Conservation (phyloP, 305 asterid species). For the Plantago rigida region DNA sequence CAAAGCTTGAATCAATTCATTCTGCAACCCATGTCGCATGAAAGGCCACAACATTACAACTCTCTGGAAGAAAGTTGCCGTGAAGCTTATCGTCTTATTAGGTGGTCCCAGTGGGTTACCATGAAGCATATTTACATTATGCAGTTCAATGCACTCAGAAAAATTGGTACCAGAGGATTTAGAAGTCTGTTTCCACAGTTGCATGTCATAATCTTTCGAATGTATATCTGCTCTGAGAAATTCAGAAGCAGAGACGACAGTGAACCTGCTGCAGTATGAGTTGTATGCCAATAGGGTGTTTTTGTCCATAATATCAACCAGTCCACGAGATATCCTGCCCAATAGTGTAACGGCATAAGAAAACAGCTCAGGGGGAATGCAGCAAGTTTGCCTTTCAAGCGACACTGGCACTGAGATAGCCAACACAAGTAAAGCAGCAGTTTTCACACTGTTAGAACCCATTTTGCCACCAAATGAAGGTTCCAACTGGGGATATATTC, state of each 20-base stretch:
- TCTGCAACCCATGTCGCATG: conserved; percentile 48
- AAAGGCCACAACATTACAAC: conserved; percentile 58
- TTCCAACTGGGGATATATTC: conserved; percentile 52
- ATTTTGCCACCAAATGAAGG: conserved; percentile 59
- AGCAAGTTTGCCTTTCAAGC: conserved; percentile 46
- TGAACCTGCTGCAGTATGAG: conserved; percentile 70
- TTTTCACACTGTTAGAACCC: conserved; percentile 40
- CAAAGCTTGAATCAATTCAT: conserved; percentile 46
- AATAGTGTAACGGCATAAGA: conserved; percentile 75
- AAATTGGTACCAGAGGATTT: conserved; percentile 24
- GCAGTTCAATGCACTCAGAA: conserved; percentile 26
- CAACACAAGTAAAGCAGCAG: conserved; percentile 55
- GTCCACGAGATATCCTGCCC: conserved; percentile 56
- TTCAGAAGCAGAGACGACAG: conserved; percentile 43
- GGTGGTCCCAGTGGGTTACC: conserved; percentile 24
- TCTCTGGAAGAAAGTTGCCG: conserved; percentile 35
- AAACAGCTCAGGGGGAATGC: conserved; percentile 59
- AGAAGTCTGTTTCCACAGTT: conserved; percentile 24
- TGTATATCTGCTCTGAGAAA: conserved; percentile 37
- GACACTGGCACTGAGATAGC: conserved; percentile 85
- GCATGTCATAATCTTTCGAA: conserved; percentile 28
- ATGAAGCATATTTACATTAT: conserved; percentile 28
- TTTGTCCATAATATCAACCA: conserved; percentile 48
- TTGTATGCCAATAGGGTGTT: conserved; percentile 54
- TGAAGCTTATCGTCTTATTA: conserved; percentile 29